Evolutionary conservation across 495 filamentous ascomycete genomes (phyloP).

Genomic region (Penicillium silybi): DNA sequence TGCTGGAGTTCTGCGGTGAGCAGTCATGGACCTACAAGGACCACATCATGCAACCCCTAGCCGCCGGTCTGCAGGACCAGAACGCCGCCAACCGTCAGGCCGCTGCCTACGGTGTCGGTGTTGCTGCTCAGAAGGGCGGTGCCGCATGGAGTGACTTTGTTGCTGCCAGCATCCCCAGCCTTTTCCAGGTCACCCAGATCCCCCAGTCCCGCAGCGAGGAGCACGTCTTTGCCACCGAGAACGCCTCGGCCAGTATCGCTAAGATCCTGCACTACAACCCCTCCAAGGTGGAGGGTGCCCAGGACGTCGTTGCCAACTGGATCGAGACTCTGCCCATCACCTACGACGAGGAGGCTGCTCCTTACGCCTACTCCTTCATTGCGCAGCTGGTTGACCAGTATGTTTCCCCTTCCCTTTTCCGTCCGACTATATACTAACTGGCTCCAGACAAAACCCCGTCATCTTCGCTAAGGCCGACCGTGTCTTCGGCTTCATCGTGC

Average conservation of each 20-base stretch:
- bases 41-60: slow-evolving; percentile 79
- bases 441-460: slow-evolving; percentile 75
- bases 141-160: slow-evolving; percentile 78
- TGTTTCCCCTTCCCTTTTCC: slow-evolving; percentile 35
- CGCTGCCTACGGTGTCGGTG: slow-evolving; percentile 92
- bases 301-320: slow-evolving; percentile 75
- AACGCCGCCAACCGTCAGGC: slow-evolving; percentile 94
- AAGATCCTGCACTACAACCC: slow-evolving; percentile 91
- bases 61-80: slow-evolving; percentile 75
- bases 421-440: not conserved
- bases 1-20: slow-evolving; percentile 90
- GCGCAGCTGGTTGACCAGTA: slow-evolving; percentile 91
- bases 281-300: slow-evolving; percentile 64
- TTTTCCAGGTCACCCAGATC: slow-evolving; percentile 80
- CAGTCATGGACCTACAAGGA: slow-evolving; percentile 77
- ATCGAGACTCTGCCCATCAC: slow-evolving; percentile 84
- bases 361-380: slow-evolving; percentile 92
- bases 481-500: slow-evolving; percentile 75
- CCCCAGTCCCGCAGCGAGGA: slow-evolving; percentile 83
- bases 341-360: slow-evolving; percentile 96
- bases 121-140: slow-evolving; percentile 92
- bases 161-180: slow-evolving; percentile 66
- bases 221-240: slow-evolving; percentile 95
- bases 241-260: slow-evolving; percentile 93
- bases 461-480: slow-evolving; percentile 70